phyloP scores from a whole-genome alignment of 106 monocot genomes.

The Phalaenopsis aphrodite region DNA sequence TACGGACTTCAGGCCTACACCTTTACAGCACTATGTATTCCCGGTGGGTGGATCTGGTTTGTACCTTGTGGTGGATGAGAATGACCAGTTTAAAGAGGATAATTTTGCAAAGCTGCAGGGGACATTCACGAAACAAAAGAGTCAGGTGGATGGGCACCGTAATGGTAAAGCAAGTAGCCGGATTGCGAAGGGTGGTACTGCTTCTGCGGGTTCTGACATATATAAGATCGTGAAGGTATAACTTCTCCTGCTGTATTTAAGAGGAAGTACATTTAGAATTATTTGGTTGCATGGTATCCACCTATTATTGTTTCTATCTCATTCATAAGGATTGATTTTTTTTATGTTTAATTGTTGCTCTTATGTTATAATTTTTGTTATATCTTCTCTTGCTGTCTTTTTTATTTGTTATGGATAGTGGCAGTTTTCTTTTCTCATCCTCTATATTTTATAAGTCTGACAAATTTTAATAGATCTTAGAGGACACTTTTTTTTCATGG shows the following conservation, averaged over 20 bases:
- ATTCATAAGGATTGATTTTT: background rate
- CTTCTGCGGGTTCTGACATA: conserved; percentile 72
- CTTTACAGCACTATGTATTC: conserved; percentile 91
- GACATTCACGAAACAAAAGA: conserved; percentile 65
- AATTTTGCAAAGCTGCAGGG: conserved; percentile 82
- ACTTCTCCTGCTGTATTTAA: background rate
- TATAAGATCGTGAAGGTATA: conserved; percentile 97
- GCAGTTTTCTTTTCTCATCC: too few relatives aligned
- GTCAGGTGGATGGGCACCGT: conserved; percentile 24
- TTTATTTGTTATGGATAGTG: too few relatives aligned
- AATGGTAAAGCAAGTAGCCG: conserved; percentile 46
- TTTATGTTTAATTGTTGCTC: background rate
- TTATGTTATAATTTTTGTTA: background rate
- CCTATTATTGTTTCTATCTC: background rate
- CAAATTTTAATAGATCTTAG: background rate
- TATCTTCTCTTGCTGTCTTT: background rate
- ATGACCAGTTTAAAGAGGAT: conserved; percentile 92
- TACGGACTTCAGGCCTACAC: conserved; percentile 96
- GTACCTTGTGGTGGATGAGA: conserved; percentile 97
- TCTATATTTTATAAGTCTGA: background rate
- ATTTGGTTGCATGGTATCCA: background rate
- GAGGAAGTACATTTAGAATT: background rate
- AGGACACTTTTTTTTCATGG: background rate
- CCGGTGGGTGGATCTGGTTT: conserved; percentile 84
- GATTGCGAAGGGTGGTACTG: conserved; percentile 80